Conservation (phyloP, 1,284 basidiomycete genomes). For the Amylostereum areolatum region DNA sequence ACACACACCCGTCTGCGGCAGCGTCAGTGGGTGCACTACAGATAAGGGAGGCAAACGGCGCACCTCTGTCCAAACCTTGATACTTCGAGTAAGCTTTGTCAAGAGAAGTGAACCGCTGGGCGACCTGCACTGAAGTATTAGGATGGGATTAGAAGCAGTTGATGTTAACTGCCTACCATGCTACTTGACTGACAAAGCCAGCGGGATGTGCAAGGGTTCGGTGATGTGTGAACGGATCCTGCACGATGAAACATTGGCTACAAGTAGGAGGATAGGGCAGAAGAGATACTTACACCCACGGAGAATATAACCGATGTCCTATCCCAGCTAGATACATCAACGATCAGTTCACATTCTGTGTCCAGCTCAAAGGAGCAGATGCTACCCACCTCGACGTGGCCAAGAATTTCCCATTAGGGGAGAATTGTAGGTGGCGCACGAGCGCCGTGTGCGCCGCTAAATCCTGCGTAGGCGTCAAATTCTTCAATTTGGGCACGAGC, state of each 20-base stretch:
- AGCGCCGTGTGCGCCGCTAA: conserved; percentile 59
- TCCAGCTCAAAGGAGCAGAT: not conserved
- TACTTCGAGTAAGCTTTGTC: conserved; percentile 61
- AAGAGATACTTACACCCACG: conserved; percentile 43
- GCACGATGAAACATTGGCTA: not conserved
- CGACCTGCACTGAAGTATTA: conserved; percentile 39
- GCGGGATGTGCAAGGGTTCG: conserved; percentile 65
- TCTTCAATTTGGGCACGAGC: conserved; percentile 53
- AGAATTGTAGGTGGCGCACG: conserved; percentile 67
- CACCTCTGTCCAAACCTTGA: conserved; percentile 75
- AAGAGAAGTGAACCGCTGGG: conserved; percentile 57
- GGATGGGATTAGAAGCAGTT: conserved; percentile 2
- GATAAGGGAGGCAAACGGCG: conserved; percentile 13
- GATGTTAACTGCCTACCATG: conserved; percentile 43
- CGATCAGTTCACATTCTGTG: not conserved
- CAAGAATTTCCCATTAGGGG: conserved; percentile 62
- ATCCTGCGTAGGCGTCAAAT: conserved; percentile 52
- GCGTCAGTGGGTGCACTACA: not conserved
- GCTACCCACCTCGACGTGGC: conserved; percentile 60
- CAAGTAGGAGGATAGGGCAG: conserved; percentile 2
- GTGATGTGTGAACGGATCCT: conserved; percentile 56
- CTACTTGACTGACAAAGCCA: conserved; percentile 75
- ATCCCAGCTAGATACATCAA: conserved; percentile 54
- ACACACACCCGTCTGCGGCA: conserved; percentile 60
- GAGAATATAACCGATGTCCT: conserved; percentile 68